These are phyloP conservation scores for Phytophthora lateralis DNA, from an alignment of 352 stramenopile species.

Conservation along the genomic window DNA sequence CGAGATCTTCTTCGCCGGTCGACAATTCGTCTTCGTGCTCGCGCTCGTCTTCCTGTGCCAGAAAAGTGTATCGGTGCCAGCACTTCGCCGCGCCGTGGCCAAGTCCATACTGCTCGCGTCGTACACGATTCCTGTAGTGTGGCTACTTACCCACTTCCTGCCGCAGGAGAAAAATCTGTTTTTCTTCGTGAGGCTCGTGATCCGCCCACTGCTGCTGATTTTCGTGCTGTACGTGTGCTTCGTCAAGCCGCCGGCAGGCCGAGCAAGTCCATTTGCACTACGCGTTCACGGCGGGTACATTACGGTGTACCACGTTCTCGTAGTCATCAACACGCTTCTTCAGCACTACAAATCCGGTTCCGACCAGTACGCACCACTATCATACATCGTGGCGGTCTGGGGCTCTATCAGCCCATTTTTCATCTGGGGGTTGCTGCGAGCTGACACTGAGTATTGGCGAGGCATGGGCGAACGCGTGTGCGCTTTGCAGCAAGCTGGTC, in stretches of 20 bases:
- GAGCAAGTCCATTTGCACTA: conserved; percentile 33
- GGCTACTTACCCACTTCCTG: conserved; percentile 18
- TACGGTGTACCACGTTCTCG: conserved; percentile 34
- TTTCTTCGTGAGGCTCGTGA: conserved; percentile 25
- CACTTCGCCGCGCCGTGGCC: conserved; percentile 43
- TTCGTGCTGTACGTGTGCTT: conserved; percentile 44
- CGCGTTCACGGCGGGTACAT: conserved; percentile 43
- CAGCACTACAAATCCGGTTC: conserved; percentile 19
- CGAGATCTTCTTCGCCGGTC: conserved; percentile 47
- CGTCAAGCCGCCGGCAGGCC: conserved; percentile 33
- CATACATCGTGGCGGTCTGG: conserved; percentile 38
- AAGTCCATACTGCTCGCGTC: conserved; percentile 49
- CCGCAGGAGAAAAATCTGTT: conserved; percentile 20
- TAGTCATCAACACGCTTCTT: conserved; percentile 23
- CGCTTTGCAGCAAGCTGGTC: conserved; percentile 26
- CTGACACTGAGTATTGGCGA: conserved; percentile 57
- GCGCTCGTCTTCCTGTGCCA: conserved; percentile 58
- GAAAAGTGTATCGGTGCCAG: conserved; percentile 68
- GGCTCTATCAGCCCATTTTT: conserved; percentile 39
- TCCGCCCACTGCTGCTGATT: conserved; percentile 29
- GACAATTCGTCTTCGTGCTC: conserved; percentile 64
- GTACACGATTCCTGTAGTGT: conserved; percentile 54
- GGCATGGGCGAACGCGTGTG: conserved; percentile 49
- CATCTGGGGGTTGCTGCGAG: conserved; percentile 57
- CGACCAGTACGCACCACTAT: not conserved